phyloP scores from a whole-genome alignment of 2,329 filamentous ascomycete genomes.

The Botrytis fabae region DNA sequence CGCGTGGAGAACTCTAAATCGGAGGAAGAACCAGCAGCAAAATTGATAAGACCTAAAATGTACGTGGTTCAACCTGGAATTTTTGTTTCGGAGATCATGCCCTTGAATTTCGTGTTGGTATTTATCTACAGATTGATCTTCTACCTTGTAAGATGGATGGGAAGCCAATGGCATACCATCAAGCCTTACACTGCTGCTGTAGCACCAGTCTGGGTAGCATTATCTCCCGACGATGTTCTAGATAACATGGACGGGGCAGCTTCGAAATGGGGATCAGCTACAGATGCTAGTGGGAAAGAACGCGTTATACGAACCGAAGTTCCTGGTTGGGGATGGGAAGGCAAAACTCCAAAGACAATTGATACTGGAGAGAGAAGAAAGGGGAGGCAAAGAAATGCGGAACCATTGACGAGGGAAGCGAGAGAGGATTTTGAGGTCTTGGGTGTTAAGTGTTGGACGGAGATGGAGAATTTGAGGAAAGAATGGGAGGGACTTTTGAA shows the following conservation, averaged over 20 bases:
- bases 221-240: conserved; percentile 64
- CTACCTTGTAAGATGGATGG: conserved; percentile 71
- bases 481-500: conserved; percentile 56
- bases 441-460: conserved; percentile 63
- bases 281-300: conserved; percentile 57
- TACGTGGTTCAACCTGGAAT: conserved; percentile 87
- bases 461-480: conserved; percentile 69
- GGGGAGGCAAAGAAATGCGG: conserved; percentile 59
- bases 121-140: conserved; percentile 68
- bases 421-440: conserved; percentile 61
- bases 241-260: conserved; percentile 56
- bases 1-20: background rate
- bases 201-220: conserved; percentile 74
- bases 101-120: conserved; percentile 68
- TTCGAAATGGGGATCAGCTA: conserved; percentile 84
- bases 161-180: conserved; percentile 85
- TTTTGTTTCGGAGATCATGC: conserved; percentile 77
- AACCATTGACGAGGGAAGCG: conserved; percentile 60
- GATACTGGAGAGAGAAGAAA: conserved; percentile 50
- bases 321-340: conserved; percentile 78
- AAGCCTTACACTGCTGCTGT: conserved; percentile 75
- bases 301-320: conserved; percentile 77
- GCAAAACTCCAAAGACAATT: conserved; percentile 49
- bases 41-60: conserved; percentile 56
- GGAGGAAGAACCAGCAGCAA: conserved; percentile 24